Base-by-base conservation (phyloP, 78 protist genomes). In the Polysphondylium violaceum region DNA sequence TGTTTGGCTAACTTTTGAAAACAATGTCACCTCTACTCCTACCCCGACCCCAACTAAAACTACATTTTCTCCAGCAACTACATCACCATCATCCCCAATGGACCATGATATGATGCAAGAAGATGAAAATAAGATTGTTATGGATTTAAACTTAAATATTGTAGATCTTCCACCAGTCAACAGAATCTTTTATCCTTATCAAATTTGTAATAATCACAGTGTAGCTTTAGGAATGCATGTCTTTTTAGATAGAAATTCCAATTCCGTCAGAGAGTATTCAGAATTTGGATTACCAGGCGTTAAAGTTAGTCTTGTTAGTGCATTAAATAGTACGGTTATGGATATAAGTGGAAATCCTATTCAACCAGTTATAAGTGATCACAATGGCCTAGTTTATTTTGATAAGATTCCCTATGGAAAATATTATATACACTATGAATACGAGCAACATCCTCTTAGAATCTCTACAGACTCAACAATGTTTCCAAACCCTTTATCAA, bases 101-200 rank as follows among this genome's bases (percentile, higher is more conserved):
- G 76, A 43, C 2, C n/a, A n/a, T n/a, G n/a, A n/a, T n/a, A n/a
- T n/a, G n/a, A 25, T 21, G 1, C 8, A 14, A 14, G 53, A 47
- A 11, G 53, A 47, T 47, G 76, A 71, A 21, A n/a, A n/a, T n/a
- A 71, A 71, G 23, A 51, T 71, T 14, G 21, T 71, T 3, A 71
- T 71, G 76, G 76, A 71, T 29, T 38, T 71, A 44, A 71, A 71
- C 47, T 33, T 71, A 55, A 71, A 71, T 51, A 71, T 71, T 3
- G 76, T 71, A 7, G 76, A 71, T 51, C 60, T 29, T 29, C 76
- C 76, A 29, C 47, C 55, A 14, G n/a, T 71, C 60, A 41, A n/a
- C 2, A 12, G 59, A 47, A 51, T 23, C 23, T 4, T 7, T 2
- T 3, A 23, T 7, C 76, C 76, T 3, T 3, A 47, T 3, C 21